Evolutionary conservation across 257 asterid genomes (phyloP), one percentile per base, ranked within the genome.

Genomic region (Solanum pennellii): DNA sequence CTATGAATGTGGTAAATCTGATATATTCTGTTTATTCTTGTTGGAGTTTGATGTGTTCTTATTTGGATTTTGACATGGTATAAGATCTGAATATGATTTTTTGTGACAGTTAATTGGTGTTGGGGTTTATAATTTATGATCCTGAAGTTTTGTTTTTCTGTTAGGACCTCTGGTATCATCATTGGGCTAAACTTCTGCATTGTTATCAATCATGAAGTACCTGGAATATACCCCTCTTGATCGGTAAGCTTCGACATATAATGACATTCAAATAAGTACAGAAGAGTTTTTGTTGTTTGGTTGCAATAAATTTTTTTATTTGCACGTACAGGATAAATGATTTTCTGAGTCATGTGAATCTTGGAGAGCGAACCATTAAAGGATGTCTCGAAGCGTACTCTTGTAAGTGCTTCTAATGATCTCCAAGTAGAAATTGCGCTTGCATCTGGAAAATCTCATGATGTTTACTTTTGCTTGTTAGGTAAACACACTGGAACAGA

Each of bases 311-410:
- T 21, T 76, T 8, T 87, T 29, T 83, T 62, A 79, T 89, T 35
- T 89, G 35, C 82, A 39, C 74, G 80, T 85, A 59, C 92, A 97
- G 98, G 82, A 93, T 97, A 60, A 95, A 96, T 91, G 94, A 93
- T 84, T 97, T 97, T 90, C 89, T 97, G 92, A 94, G 93, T 88
- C 92, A 91, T 65, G 92, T 97, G 89, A 92, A 95, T 92, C 98
- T 97, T 89, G 99, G 99, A 88, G 98, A 94, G 82, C 97, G 98
- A 29, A 93, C 98, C 21, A 93, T 97, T 87, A 93, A 88, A 92
- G 99, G 98, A 72, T 93, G 95, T 91, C 91, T 97, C 14, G 99
- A 97, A 89, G 98, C 99, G 42, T 97, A 95, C 92, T 97, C 99
- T 73, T 97, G 99, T 97, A 92, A 91, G 99, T 92, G 85, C 41